These are phyloP conservation scores for Boletus reticulatus DNA, from an alignment of 768 basidiomycete species.

Conservation along the genomic window DNA sequence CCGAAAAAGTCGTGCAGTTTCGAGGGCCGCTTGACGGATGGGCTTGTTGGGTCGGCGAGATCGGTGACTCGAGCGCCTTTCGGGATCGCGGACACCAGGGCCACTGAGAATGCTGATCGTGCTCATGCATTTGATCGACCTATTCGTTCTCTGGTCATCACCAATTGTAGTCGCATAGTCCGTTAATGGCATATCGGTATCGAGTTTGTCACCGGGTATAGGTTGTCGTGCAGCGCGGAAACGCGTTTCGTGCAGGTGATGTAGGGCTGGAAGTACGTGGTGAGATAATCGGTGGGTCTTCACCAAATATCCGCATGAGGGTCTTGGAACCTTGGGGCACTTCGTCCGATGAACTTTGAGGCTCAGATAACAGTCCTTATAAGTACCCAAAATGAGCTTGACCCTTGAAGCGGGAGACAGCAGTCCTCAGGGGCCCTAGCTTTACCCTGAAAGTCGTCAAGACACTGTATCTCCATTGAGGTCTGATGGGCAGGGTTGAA, in stretches of 20 bases:
- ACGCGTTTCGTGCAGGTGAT: conserved; percentile 25
- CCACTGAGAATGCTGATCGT: conserved; percentile 93
- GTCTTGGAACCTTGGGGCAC: too few relatives aligned
- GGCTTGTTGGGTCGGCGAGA: conserved; percentile 45
- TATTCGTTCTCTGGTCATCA: conserved; percentile 27
- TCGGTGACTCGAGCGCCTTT: conserved; percentile 58
- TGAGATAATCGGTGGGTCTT: too few relatives aligned
- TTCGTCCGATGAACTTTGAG: too few relatives aligned
- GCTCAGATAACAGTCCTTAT: too few relatives aligned
- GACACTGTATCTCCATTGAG: too few relatives aligned
- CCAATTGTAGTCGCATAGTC: conserved; percentile 28
- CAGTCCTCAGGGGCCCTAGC: too few relatives aligned
- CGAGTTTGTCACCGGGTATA: conserved; percentile 37
- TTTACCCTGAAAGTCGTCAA: too few relatives aligned
- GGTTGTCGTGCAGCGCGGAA: conserved; percentile 13
- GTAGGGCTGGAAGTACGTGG: too few relatives aligned
- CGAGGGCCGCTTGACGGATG: conserved; percentile 44
- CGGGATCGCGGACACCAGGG: conserved; percentile 82
- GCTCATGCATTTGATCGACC: conserved; percentile 75
- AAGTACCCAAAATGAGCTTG: too few relatives aligned
- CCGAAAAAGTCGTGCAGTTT: conserved; percentile 96
- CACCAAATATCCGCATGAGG: too few relatives aligned
- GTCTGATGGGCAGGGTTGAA: too few relatives aligned
- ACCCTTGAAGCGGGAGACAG: too few relatives aligned
- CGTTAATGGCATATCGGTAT: conserved; percentile 32